phyloP scores from a whole-genome alignment of 352 stramenopile species.

The Globisporangium mamillatum region DNA sequence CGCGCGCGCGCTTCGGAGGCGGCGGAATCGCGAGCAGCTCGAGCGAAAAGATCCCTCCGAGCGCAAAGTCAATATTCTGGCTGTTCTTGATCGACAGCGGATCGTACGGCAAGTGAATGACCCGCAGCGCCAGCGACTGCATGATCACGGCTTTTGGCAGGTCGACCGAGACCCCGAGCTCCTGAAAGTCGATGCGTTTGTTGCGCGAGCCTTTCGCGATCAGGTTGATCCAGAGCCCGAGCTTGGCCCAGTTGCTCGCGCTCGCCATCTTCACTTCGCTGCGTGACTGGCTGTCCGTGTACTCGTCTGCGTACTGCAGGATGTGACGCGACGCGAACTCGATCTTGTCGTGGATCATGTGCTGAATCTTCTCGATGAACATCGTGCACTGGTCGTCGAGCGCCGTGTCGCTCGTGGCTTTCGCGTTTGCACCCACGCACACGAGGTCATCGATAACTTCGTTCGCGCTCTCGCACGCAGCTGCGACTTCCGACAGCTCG shows the following conservation, averaged over 20 bases:
- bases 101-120: conserved; percentile 66
- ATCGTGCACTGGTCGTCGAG: conserved; percentile 35
- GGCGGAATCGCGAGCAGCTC: conserved; percentile 68
- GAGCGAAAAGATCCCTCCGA: conserved; percentile 64
- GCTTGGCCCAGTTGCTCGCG: conserved; percentile 38
- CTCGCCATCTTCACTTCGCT: conserved; percentile 72
- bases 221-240: conserved; percentile 75
- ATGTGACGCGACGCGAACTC: conserved; percentile 62
- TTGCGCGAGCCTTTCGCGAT: conserved; percentile 70
- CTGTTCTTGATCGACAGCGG: conserved; percentile 25
- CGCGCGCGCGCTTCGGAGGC: conserved; percentile 61
- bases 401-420: conserved; percentile 47
- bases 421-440: conserved; percentile 51
- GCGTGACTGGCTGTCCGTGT: conserved; percentile 47
- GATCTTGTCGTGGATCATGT: conserved; percentile 61
- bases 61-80: conserved; percentile 38
- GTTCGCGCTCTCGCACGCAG: conserved; percentile 49
- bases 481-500: conserved; percentile 42
- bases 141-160: conserved; percentile 77
- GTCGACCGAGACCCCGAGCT: conserved; percentile 63
- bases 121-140: conserved; percentile 69
- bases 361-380: conserved; percentile 53
- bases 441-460: conserved; percentile 61
- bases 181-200: conserved; percentile 72
- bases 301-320: conserved; percentile 75